A percentile compares a stretch with the other conserved stretches of the same genome.
phyloP scores from a whole-genome alignment of 306 rosid genomes.

The Urtica urens region DNA sequence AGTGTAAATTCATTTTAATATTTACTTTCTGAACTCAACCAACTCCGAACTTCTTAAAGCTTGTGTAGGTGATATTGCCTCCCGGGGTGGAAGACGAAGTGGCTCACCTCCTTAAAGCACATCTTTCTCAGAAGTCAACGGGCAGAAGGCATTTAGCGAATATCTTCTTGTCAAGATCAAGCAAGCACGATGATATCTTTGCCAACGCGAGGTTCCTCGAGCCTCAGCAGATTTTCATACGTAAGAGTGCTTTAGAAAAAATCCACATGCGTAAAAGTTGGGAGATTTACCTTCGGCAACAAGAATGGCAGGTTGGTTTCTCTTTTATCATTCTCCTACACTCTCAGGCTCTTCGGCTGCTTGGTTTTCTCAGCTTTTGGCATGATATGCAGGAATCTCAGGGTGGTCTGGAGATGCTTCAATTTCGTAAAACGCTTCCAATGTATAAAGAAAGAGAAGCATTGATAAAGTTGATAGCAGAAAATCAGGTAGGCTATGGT shows the following conservation, averaged over 20 bases:
- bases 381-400: conserved; percentile 23
- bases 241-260: conserved; percentile 49
- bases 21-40: too few species aligned
- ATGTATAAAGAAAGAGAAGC: conserved; percentile 33
- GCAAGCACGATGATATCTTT: conserved; percentile 22
- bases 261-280: conserved; percentile 55
- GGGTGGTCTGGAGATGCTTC: conserved; percentile 34
- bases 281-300: conserved; percentile 47
- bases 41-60: conserved; percentile 16
- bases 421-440: conserved; percentile 40
- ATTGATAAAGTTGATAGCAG: conserved; percentile 24
- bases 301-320: conserved; percentile 71
- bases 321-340: not conserved
- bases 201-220: conserved; percentile 27
- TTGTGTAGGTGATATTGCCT: conserved; percentile 65
- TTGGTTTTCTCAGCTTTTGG: not conserved
- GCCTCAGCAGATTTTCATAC: conserved; percentile 36
- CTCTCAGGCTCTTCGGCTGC: conserved; percentile 1
- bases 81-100: conserved; percentile 59
- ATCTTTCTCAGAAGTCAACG: conserved; percentile 50
- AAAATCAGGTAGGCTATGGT: conserved; percentile 28
- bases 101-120: conserved; percentile 49
- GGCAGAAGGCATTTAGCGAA: conserved; percentile 25
- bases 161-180: conserved; percentile 30
- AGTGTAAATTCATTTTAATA: too few species aligned